Evolutionary conservation across 2,329 filamentous ascomycete species (phyloP).

Genomic region (Simplicillium aogashimaense): DNA sequence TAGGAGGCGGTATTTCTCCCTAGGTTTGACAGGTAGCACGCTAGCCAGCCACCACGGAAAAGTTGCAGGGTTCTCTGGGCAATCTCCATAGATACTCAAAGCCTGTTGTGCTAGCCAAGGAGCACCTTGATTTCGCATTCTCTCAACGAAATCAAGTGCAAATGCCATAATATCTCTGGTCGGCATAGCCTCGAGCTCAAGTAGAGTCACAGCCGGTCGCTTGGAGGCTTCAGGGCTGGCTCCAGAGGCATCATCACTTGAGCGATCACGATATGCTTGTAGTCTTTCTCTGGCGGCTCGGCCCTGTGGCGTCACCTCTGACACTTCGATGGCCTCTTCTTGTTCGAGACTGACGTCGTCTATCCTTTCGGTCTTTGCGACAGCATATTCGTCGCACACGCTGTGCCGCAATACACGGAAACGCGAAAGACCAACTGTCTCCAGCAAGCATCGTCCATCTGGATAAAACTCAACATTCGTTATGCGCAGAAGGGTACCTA

Average conservation of each 20-base stretch:
- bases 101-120: slow-evolving; percentile 68
- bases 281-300: slow-evolving; percentile 2
- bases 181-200: slow-evolving; percentile 38
- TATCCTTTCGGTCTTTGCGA: slow-evolving; percentile 66
- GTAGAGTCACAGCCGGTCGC: neutral
- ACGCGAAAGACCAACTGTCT: slow-evolving; percentile 65
- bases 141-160: slow-evolving; percentile 55
- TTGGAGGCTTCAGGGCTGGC: neutral
- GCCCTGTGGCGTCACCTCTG: slow-evolving; percentile 34
- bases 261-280: neutral
- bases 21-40: slow-evolving; percentile 65
- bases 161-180: slow-evolving; percentile 61
- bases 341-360: slow-evolving; percentile 76
- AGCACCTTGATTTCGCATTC: slow-evolving; percentile 58
- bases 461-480: slow-evolving; percentile 62
- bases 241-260: neutral
- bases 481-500: slow-evolving; percentile 72
- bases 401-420: slow-evolving; percentile 62
- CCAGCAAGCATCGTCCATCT: slow-evolving; percentile 74
- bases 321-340: slow-evolving; percentile 66
- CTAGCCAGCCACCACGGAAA: slow-evolving; percentile 91
- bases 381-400: slow-evolving; percentile 64
- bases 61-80: slow-evolving; percentile 62
- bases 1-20: slow-evolving; percentile 71
- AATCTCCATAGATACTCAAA: slow-evolving; percentile 64